Base-by-base conservation (phyloP, 805 yeast genomes). In the Starmerella floris region DNA sequence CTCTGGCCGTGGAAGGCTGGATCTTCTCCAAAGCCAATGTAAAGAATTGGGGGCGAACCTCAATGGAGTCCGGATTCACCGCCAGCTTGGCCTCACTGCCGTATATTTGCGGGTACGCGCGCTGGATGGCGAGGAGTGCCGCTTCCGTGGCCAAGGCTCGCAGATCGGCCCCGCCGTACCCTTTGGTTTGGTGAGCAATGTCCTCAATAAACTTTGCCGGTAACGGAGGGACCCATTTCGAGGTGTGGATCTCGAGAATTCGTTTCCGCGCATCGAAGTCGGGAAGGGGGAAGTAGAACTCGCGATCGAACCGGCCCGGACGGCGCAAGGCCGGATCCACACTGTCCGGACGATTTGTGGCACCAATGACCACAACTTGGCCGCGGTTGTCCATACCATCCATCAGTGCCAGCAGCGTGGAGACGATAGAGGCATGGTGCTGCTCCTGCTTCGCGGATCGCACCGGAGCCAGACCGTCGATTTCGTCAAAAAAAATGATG, bases 361-460 rank as follows among this genome's bases (percentile, higher is more conserved):
- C 98, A 45, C 98, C 98, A 53, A 91, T 87, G 2, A 91, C 95
- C 50, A 91, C 88, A 17, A 91, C 97, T 59, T 91, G 97, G 6
- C 98, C 98, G 59, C 97, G 75, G 53, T 85, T 85, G 59, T 88
- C 97, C 97, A 91, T 91, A 54, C 98, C 98, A 61, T 91, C 98
- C 98, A 91, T 91, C 40, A 91, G 65, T 0, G 98, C 97, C 50
- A 91, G 71, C 55, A 91, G 65, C 0, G 98, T 91, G 4, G 96
- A 85, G 2, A 91, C 98, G 46, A 91, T 91, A 49, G 94, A 81
- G 3, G 98, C 95, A 62, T 91, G 98, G 46, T 91, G 91, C 62
- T 91, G 99, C 60, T 91, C 99, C 62, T 91, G 99, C 51, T 88
- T 88, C 0, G 96, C 83, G 0, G 95, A 83, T 59, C 99, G 73